Conservation (phyloP, 805 yeast genomes). For the Candida arabinofermentans region DNA sequence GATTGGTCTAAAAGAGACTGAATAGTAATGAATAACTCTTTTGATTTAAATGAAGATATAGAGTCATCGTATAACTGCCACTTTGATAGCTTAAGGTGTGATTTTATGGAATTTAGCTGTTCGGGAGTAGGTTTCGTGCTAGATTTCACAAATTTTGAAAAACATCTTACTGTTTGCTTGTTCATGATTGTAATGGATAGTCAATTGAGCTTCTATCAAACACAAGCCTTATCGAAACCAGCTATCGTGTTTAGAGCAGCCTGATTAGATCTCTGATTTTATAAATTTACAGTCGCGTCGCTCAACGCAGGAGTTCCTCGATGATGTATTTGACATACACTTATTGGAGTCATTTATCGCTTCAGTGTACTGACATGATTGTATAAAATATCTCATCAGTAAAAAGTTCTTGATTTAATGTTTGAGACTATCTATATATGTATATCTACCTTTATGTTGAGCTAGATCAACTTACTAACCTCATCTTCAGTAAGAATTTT, state of each 20-base stretch:
- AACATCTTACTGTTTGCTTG: not conserved
- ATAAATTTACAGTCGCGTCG: too few species aligned
- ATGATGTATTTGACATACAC: too few species aligned
- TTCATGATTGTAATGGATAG: not conserved
- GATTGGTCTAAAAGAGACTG: conserved; percentile 20
- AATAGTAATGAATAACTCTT: conserved; percentile 25
- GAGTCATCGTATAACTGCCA: conserved; percentile 28
- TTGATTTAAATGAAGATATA: conserved; percentile 24
- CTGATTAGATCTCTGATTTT: too few species aligned
- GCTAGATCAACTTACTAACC: conserved; percentile 13
- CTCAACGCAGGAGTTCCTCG: too few species aligned
- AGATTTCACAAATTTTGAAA: conserved; percentile 5
- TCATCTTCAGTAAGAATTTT: conserved; percentile 23
- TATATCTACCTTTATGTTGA: not conserved
- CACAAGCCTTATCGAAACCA: too few species aligned
- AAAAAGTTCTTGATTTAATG: too few species aligned
- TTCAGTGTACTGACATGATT: too few species aligned
- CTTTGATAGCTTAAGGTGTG: conserved; percentile 10
- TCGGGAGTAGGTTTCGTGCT: conserved; percentile 1
- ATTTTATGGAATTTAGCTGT: conserved; percentile 10
- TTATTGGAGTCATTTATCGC: too few species aligned
- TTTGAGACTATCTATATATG: too few species aligned
- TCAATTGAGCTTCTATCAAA: not conserved
- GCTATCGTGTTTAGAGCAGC: too few species aligned
- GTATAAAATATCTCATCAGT: too few species aligned